Evolutionary conservation across 2,329 filamentous ascomycete genomes (phyloP).

Genomic region (Penicillium sp.): DNA sequence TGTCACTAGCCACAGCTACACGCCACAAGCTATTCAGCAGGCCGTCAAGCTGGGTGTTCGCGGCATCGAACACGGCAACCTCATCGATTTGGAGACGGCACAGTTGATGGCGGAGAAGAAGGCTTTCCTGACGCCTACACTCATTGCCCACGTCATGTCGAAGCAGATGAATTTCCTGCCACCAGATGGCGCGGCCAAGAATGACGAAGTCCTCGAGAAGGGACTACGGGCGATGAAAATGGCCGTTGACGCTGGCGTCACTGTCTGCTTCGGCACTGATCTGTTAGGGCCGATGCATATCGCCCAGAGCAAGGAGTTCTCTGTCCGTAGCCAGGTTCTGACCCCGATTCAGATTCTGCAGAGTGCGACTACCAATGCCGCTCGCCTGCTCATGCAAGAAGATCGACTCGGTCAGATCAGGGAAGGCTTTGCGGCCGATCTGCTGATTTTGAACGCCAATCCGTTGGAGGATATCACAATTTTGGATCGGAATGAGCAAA

Average conservation of each 20-base stretch:
- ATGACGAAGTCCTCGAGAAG: conserved; percentile 55
- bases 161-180: conserved; percentile 43
- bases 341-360: conserved; percentile 54
- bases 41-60: conserved; percentile 61
- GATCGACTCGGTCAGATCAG: conserved; percentile 58
- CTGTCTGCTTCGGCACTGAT: conserved; percentile 63
- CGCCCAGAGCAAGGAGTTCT: conserved; percentile 59
- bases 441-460: conserved; percentile 60
- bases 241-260: conserved; percentile 59
- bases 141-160: conserved; percentile 59
- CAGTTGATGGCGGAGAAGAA: conserved; percentile 57
- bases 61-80: conserved; percentile 62
- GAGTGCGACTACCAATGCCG: conserved; percentile 60
- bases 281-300: conserved; percentile 58
- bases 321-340: conserved; percentile 52
- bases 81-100: conserved; percentile 54
- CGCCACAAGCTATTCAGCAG: conserved; percentile 60
- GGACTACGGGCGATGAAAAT: conserved; percentile 57
- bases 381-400: conserved; percentile 56
- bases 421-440: conserved; percentile 59
- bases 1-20: conserved; percentile 66
- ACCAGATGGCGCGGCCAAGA: conserved; percentile 55
- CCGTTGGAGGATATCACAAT: conserved; percentile 63
- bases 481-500: conserved; percentile 56
- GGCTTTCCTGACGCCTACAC: conserved; percentile 61